phyloP scores from a whole-genome alignment of 2,329 filamentous ascomycete genomes.

The Hysterium pulicare region DNA sequence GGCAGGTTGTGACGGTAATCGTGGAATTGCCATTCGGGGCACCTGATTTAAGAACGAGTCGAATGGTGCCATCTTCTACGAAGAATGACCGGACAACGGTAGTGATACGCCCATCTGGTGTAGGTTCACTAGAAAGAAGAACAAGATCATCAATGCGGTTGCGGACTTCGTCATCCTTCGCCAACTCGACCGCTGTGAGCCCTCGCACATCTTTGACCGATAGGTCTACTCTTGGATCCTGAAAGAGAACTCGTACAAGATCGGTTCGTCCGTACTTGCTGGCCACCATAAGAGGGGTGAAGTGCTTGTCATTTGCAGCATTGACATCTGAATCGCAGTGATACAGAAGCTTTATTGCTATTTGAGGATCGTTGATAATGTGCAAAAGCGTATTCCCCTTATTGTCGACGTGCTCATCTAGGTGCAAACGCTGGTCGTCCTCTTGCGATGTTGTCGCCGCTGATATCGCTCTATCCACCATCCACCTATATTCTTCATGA shows the following conservation, averaged over 20 bases:
- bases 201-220: slow-evolving; percentile 81
- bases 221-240: slow-evolving; percentile 82
- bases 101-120: slow-evolving; percentile 76
- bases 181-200: slow-evolving; percentile 89
- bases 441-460: slow-evolving; percentile 71
- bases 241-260: slow-evolving; percentile 83
- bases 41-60: slow-evolving; percentile 90
- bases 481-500: slow-evolving; percentile 77
- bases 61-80: slow-evolving; percentile 90
- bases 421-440: slow-evolving; percentile 75
- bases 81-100: slow-evolving; percentile 95
- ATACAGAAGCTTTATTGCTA: slow-evolving; percentile 72
- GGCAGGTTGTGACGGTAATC: slow-evolving; percentile 92
- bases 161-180: slow-evolving; percentile 95
- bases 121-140: slow-evolving; percentile 65
- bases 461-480: slow-evolving; percentile 79
- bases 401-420: slow-evolving; percentile 87
- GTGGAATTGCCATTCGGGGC: slow-evolving; percentile 76
- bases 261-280: slow-evolving; percentile 97
- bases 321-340: slow-evolving; percentile 95
- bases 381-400: slow-evolving; percentile 97
- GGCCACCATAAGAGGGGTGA: slow-evolving; percentile 95
- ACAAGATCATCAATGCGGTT: slow-evolving; percentile 95
- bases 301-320: slow-evolving; percentile 88
- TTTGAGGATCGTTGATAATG: slow-evolving; percentile 80